These are phyloP conservation scores for Craterostigma plantagineum DNA, from an alignment of 257 asterid species.

Conservation along the genomic window DNA sequence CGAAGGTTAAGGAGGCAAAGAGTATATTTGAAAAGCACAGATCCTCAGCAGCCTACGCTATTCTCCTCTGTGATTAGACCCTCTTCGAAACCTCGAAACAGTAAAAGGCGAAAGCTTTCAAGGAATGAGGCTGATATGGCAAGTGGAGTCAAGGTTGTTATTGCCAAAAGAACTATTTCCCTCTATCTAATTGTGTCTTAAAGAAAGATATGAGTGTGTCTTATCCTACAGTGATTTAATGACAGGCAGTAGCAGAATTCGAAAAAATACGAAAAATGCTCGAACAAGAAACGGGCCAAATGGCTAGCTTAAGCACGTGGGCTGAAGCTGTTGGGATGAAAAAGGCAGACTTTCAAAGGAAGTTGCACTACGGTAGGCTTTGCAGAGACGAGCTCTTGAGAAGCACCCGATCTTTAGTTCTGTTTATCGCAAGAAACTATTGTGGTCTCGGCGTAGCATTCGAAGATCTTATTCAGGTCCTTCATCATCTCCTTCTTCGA, in stretches of 20 bases:
- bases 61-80: too few species aligned
- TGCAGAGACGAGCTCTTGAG: constrained; percentile 74
- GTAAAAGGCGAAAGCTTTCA: constrained; percentile 27
- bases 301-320: constrained; percentile 44
- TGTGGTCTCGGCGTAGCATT: constrained; percentile 71
- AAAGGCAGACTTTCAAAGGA: constrained; percentile 38
- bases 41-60: neutral
- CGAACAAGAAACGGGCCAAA: constrained; percentile 47
- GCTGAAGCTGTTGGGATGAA: constrained; percentile 63
- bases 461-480: constrained; percentile 75
- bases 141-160: constrained; percentile 55
- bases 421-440: constrained; percentile 59
- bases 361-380: constrained; percentile 51
- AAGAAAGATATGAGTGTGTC: neutral
- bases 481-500: neutral
- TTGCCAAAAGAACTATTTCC: too few species aligned
- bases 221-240: constrained; percentile 15
- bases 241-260: constrained; percentile 54
- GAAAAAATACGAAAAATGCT: constrained; percentile 35
- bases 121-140: constrained; percentile 70
- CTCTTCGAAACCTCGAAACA: constrained; percentile 15
- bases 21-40: constrained; percentile 9
- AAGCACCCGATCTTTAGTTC: constrained; percentile 54
- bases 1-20: constrained; percentile 39
- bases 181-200: too few species aligned